Base-by-base conservation (phyloP, 2,329 filamentous ascomycete species). In the Neoscytalidium dimidiatum region DNA sequence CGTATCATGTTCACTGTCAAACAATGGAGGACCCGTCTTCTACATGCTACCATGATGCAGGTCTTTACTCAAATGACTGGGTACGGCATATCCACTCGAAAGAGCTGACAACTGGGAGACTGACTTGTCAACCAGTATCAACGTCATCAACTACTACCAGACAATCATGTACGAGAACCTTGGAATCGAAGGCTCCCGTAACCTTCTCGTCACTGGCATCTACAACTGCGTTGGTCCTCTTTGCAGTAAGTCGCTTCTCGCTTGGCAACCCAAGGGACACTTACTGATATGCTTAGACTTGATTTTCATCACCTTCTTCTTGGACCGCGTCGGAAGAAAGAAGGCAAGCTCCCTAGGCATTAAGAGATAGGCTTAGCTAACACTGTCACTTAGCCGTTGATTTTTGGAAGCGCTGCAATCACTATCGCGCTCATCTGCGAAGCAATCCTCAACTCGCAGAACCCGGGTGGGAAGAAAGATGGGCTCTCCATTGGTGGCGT, bases 51-150 rank as follows among this genome's bases (percentile, higher is more conserved):
- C 46, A 75, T 86, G 33, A 84, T 89, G 43, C 88, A 91, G 72
- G 82, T 88, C 66, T 88, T 90, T 69, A 87, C 87, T 53, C 88
- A 90, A 68, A 84, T 90, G 70, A 84, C 82, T n/a, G 86, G 85
- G 78, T 78, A 73, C 53, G 72, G 65, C 7, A 6, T 4, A 13
- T 1, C 19, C 9, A n/a, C 29, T 17, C 28, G 9, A 11, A 26
- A 5, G 8, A 4, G 23, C 35, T 31, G 9, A 7, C n/a, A 4
- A 23, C 3, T 11, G 21, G 33, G 3, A 41, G 19, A 31, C 58
- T 62, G 5, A 64, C 49, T 3, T 28, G 6, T 13, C 21, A 19
- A 19, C 1, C 28, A 76, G 74, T 26, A 78, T 77, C 66, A 82
- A 88, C 69, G 83, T 88, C 26, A 88, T 89, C 64, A 85, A 84